Percentiles rank a stretch among this genome's conserved stretches.
These are phyloP conservation scores for Mollisiaceae sp. DNA, from an alignment of 2,329 filamentous ascomycete genomes.

Conservation along the genomic window DNA sequence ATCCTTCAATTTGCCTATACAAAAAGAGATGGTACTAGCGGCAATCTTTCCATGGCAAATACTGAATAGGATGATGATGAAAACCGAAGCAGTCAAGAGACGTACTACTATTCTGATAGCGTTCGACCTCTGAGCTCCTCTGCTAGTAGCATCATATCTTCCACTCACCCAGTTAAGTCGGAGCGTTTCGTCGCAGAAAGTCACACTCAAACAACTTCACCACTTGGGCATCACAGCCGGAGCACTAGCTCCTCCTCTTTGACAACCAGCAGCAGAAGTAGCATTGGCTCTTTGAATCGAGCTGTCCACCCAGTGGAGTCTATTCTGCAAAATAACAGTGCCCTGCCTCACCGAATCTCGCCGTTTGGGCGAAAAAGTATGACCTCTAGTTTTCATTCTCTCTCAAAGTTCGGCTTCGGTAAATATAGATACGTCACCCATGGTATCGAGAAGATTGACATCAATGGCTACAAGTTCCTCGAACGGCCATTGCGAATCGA, in stretches of 20 bases:
- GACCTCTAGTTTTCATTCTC: neutral
- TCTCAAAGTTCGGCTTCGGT: neutral
- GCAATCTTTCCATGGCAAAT: no score
- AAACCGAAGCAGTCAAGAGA: neutral
- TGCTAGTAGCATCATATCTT: neutral
- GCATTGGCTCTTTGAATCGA: neutral
- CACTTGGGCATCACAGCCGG: neutral
- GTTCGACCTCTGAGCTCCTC: neutral
- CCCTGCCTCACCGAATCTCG: constrained; percentile 13
- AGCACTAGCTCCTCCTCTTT: neutral
- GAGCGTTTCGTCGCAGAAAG: neutral
- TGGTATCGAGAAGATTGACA: constrained; percentile 17
- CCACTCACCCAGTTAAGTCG: neutral
- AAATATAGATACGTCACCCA: neutral
- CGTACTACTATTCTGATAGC: neutral
- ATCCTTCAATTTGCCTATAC: neutral
- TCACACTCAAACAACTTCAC: neutral
- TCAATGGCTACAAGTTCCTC: constrained; percentile 27
- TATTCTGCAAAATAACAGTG: neutral
- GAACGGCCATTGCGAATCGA: constrained; percentile 21
- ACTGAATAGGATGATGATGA: neutral
- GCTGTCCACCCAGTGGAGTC: neutral
- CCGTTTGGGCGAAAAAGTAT: constrained; percentile 11
- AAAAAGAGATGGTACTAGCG: neutral
- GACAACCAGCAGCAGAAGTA: neutral